Conservation (phyloP, 2,329 filamentous ascomycete genomes). For the Fonsecaea monophora region DNA sequence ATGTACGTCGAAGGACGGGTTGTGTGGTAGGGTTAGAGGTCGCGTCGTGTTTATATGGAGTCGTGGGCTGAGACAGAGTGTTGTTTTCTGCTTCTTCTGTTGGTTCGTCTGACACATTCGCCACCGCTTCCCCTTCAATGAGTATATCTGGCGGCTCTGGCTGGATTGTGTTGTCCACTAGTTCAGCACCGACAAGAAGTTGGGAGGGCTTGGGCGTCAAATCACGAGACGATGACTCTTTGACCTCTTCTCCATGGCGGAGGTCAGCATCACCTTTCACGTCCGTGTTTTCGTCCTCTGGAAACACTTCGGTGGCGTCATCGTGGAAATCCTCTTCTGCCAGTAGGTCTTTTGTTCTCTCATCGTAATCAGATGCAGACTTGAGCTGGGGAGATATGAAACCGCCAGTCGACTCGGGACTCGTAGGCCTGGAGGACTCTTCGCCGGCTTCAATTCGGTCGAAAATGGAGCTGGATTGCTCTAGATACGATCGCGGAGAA, state of each 20-base stretch:
- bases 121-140: background rate
- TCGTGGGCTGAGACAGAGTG: background rate
- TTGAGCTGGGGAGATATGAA: constrained; percentile 69
- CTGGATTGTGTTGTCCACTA: background rate
- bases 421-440: constrained; percentile 77
- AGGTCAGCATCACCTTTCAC: background rate
- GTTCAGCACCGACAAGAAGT: constrained; percentile 20
- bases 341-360: background rate
- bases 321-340: constrained; percentile 17
- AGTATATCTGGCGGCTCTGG: constrained; percentile 11
- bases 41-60: constrained; percentile 9
- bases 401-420: constrained; percentile 74
- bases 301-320: background rate
- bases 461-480: constrained; percentile 76
- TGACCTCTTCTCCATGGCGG: background rate
- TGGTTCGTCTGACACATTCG: background rate
- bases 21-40: constrained; percentile 18
- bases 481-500: constrained; percentile 75
- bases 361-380: constrained; percentile 33
- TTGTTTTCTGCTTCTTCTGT: background rate
- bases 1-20: constrained; percentile 63
- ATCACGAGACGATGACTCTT: constrained; percentile 24
- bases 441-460: constrained; percentile 70
- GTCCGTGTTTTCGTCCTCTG: background rate
- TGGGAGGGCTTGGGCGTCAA: constrained; percentile 36